Base-by-base conservation (phyloP, 345 rosid genomes). In the Lepidium africanum region DNA sequence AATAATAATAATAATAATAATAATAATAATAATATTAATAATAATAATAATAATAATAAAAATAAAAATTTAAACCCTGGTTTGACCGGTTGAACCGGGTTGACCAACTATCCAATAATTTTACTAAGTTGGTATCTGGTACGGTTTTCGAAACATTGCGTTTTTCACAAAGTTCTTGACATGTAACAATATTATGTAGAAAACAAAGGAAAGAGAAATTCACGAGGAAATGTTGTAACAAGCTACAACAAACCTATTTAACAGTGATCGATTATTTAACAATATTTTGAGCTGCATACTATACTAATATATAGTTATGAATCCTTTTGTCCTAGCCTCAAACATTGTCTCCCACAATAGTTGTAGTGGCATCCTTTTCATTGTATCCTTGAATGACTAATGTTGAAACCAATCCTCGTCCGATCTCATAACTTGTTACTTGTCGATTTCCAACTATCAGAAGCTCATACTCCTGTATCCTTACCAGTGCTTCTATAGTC, bases 391-490 rank as follows among this genome's bases (percentile, higher is more conserved):
- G 59, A 40, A 65, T 40, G 50, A 52, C 50, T 15, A 65, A 39
- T 25, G 70, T 52, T 65, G 70, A 39, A 51, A 52, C 60, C 37
- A 3, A 7, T 27, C 40, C 16, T 39, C 21, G 14, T 25, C 17
- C 40, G 12, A 51, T 38, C 23, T 65, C 49, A 65, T 52, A 10
- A 65, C 47, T 65, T 39, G 69, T 51, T 48, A 23, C 43, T 19
- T 64, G 69, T 65, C 10, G 12, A 51, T 76, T 85, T 0, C 93
- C 96, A 0, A 83, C 84, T 1, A 89, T 76, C 15, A 84, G 9
- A 21, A 87, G 88, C 43, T 83, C 86, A 48, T 78, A 84, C 25
- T 80, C 88, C 14, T 73, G 64, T 43, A 84, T 81, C 56, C 61
- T 79, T 6, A 85, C 93, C 11, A 79, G 67, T 2, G 54, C 50